Base-by-base conservation (phyloP, 345 rosid genomes). In the Eucalyptus erythrocorys region DNA sequence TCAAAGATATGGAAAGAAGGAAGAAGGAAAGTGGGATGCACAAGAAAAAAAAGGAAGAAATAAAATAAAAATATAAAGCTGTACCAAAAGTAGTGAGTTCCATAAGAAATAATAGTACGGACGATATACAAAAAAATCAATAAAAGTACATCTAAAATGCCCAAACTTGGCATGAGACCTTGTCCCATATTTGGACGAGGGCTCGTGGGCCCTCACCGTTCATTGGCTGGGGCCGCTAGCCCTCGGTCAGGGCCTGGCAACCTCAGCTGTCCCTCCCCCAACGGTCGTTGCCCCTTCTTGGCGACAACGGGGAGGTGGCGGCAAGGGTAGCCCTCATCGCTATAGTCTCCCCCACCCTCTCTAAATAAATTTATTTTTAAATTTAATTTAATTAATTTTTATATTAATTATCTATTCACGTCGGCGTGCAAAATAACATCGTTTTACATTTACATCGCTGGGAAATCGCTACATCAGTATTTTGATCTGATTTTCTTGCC, bases 211-310 rank as follows among this genome's bases (percentile, higher is more conserved):
- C 2, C 22, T 51, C 24, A 0, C 1, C 10, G 0, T 19, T 0
- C 0, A 7, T 51, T 51, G 4, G 10, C 10, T 51, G 0, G 55
- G 55, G 10, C 19, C 2, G 4, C 10, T 3, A 51, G 10, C 4
- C 57, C 55, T 0, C 1, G 0, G 4, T 19, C 0, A 19, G 4
- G 10, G 9, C 53, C 0, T 0, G 1, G 8, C 2, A 0, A 50
- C 22, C 53, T 7, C 2, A 2, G 2, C 8, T 1, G 0, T 51
- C 24, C 24, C 24, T 7, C 9, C 24, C 51, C 24, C 57, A 8
- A 16, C 1, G 1, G 8, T 50, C 3, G 2, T 51, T 1, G 24
- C 55, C 55, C 22, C 1, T 17, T 17, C 0, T 0, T 1, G 1
- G 1, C 4, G 2, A 50, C 0, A 9, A 1, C 0, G 1, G 22